These are phyloP conservation scores for Fraxinus quadrangulata DNA, from an alignment of 257 asterid genomes.

Conservation along the genomic window DNA sequence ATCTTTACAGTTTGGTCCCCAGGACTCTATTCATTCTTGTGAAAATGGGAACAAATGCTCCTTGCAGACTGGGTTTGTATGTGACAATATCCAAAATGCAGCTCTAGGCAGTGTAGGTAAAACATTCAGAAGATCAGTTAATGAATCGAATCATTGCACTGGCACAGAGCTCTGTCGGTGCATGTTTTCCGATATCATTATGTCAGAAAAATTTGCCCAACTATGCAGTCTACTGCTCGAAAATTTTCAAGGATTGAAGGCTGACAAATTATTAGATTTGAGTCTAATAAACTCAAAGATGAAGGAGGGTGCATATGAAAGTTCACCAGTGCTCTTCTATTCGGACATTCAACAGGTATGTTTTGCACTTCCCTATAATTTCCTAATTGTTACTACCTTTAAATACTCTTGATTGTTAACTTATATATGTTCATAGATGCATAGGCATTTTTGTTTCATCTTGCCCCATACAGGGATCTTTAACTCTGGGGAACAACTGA, in stretches of 20 bases:
- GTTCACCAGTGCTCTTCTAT: conserved; percentile 61
- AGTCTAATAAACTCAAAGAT: conserved; percentile 63
- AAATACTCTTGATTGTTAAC: neutral
- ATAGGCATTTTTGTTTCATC: conserved; percentile 8
- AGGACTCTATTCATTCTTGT: conserved; percentile 55
- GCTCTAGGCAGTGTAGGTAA: conserved; percentile 27
- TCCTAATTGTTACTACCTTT: neutral
- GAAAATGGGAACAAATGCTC: conserved; percentile 40
- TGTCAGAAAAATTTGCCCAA: conserved; percentile 62
- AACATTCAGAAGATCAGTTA: conserved; percentile 36
- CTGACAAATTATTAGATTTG: conserved; percentile 57
- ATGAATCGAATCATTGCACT: conserved; percentile 33
- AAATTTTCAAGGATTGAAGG: conserved; percentile 59
- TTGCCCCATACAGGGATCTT: neutral
- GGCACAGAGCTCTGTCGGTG: conserved; percentile 51
- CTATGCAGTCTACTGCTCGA: conserved; percentile 57
- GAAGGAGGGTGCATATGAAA: conserved; percentile 73
- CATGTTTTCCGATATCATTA: conserved; percentile 50
- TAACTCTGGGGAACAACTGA: neutral
- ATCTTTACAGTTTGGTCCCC: conserved; percentile 21
- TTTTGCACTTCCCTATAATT: conserved; percentile 14
- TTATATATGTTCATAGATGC: neutral
- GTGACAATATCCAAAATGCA: conserved; percentile 30
- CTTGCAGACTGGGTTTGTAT: conserved; percentile 29
- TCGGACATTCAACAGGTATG: conserved; percentile 80